A percentile compares a stretch with the other conserved stretches of the same genome.
These are phyloP conservation scores for Penicillium sp. DNA, from an alignment of 2,329 filamentous ascomycete genomes.

Conservation along the genomic window DNA sequence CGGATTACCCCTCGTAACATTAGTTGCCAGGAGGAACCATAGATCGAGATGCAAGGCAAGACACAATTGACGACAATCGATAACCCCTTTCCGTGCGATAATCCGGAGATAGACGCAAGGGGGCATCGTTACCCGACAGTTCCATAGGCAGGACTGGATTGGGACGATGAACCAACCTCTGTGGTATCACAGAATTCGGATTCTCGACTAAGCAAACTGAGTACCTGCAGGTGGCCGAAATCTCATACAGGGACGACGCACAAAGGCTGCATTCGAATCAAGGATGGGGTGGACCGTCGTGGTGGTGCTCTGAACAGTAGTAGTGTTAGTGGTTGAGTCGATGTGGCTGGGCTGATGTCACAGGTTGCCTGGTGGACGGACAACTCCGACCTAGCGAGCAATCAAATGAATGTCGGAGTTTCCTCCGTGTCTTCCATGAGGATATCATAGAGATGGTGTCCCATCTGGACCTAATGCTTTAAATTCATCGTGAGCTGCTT, in stretches of 20 bases:
- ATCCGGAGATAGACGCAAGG: conserved; percentile 10
- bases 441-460: not conserved
- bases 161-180: not conserved
- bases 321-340: not conserved
- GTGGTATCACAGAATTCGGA: conserved; percentile 3
- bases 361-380: conserved; percentile 8
- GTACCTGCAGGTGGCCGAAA: conserved; percentile 10
- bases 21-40: conserved; percentile 4
- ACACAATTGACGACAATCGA: not conserved
- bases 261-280: conserved; percentile 8
- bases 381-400: no score
- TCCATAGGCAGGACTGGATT: not conserved
- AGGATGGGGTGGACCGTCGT: not conserved
- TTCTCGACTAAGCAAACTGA: not conserved
- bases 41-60: conserved; percentile 1
- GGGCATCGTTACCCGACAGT: not conserved
- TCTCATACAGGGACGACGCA: conserved; percentile 9
- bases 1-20: not conserved
- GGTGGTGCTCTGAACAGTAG: not conserved
- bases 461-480: not conserved
- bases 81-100: not conserved
- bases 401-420: not conserved
- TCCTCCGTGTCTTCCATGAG: not conserved
- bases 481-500: not conserved
- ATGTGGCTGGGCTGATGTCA: conserved; percentile 15